These are phyloP conservation scores for Coniochaeta sp. DNA, from an alignment of 2,329 filamentous ascomycete species.

Conservation along the genomic window DNA sequence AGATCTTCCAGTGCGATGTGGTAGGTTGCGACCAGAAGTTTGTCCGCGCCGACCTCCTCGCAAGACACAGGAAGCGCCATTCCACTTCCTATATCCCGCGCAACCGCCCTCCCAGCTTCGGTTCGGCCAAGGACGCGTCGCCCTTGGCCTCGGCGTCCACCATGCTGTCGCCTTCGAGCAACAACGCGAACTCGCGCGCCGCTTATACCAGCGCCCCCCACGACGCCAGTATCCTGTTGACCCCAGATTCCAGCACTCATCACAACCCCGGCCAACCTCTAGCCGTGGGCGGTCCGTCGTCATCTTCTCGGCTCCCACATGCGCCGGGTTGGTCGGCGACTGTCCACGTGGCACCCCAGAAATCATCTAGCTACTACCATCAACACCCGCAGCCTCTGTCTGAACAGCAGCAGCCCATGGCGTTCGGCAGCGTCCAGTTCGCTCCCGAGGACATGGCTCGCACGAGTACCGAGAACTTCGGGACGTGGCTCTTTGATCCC, in stretches of 20 bases:
- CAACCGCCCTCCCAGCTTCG: slow-evolving; percentile 43
- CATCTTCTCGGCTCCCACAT: slow-evolving; percentile 14
- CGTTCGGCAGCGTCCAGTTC: slow-evolving; percentile 23
- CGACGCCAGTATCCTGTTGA: slow-evolving; percentile 38
- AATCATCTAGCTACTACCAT: slow-evolving; percentile 28
- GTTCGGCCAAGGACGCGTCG: slow-evolving; percentile 20
- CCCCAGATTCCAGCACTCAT: slow-evolving; percentile 29
- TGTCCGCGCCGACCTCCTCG: slow-evolving; percentile 69
- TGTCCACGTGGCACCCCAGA: slow-evolving; percentile 28
- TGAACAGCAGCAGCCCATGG: slow-evolving; percentile 24
- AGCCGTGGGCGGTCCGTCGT: slow-evolving; percentile 10
- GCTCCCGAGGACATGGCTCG: slow-evolving; percentile 27
- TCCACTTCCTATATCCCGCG: slow-evolving; percentile 45
- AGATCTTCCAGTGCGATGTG: slow-evolving; percentile 72
- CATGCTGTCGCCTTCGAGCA: background rate
- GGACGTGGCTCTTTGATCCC: slow-evolving; percentile 43
- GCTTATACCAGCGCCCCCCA: slow-evolving; percentile 23
- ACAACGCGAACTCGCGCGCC: background rate
- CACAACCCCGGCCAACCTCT: slow-evolving; percentile 17
- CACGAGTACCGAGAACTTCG: slow-evolving; percentile 32
- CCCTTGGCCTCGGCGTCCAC: slow-evolving; percentile 9
- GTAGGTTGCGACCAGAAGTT: slow-evolving; percentile 69
- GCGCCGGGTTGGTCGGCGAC: slow-evolving; percentile 17
- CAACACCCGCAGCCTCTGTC: slow-evolving; percentile 19
- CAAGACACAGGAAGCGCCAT: slow-evolving; percentile 60